Evolutionary conservation across 495 filamentous ascomycete species (phyloP).

Genomic region (Tuber umbilicatum): DNA sequence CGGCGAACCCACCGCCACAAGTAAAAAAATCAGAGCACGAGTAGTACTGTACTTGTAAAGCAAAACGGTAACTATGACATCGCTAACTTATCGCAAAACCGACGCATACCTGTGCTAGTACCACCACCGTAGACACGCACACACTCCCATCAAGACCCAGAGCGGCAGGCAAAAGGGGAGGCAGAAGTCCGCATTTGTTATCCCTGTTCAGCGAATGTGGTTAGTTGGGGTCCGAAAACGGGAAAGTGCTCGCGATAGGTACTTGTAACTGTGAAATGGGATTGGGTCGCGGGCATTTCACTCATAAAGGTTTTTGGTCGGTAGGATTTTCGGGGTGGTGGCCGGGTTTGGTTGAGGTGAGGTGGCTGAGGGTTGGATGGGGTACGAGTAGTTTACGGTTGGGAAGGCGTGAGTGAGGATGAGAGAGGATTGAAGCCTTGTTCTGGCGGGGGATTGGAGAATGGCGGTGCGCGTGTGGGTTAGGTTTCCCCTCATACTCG

Average conservation of each 20-base stretch:
- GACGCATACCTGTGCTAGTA: too few relatives aligned
- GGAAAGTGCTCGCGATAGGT: not conserved
- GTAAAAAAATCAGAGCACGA: not conserved
- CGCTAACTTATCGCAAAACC: not conserved
- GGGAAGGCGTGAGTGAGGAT: not conserved
- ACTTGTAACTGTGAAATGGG: not conserved
- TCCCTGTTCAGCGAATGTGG: not conserved
- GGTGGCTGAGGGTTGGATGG: not conserved
- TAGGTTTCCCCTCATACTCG: not conserved
- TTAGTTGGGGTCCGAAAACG: not conserved
- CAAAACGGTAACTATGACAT: slow-evolving; percentile 2
- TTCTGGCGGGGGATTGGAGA: not conserved
- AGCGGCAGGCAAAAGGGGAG: slow-evolving; percentile 1
- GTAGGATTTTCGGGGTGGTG: slow-evolving; percentile 3
- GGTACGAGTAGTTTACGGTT: not conserved
- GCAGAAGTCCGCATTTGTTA: not conserved
- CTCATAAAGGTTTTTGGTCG: not conserved
- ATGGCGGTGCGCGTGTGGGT: not conserved
- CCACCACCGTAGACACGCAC: not conserved
- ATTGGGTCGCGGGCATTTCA: not conserved
- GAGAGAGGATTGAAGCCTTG: not conserved
- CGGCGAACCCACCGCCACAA: not conserved
- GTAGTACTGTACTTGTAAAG: too few relatives aligned
- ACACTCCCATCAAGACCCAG: not conserved
- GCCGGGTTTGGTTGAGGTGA: not conserved